A percentile compares a stretch with the other conserved stretches of the same genome.
These are phyloP conservation scores for Phylloboletellus chloephorus DNA, from an alignment of 1,284 basidiomycete species.

Conservation along the genomic window DNA sequence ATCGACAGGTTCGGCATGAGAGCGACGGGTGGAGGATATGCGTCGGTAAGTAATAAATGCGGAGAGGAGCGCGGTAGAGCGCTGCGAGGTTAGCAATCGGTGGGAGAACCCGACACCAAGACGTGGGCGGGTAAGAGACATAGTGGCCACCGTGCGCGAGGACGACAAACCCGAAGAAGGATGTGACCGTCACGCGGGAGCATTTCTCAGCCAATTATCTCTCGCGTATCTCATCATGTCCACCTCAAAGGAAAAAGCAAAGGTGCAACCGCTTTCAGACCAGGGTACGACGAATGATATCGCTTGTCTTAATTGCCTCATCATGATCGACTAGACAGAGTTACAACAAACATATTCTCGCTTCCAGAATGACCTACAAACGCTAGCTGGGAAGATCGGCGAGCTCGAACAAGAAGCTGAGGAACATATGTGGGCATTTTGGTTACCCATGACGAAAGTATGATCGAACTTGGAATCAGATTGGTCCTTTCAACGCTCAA, in stretches of 20 bases:
- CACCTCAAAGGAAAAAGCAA: conserved; percentile 48
- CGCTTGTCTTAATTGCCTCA: conserved; percentile 19
- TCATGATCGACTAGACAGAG: conserved; percentile 55
- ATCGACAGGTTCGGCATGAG: conserved; percentile 21
- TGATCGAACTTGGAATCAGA: conserved; percentile 39
- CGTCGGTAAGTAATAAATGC: conserved; percentile 41
- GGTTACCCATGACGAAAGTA: conserved; percentile 1
- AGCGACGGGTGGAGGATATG: conserved; percentile 23
- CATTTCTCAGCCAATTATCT: conserved; percentile 46
- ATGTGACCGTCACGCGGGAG: conserved; percentile 39
- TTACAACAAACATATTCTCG: conserved; percentile 72
- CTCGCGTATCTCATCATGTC: conserved; percentile 36
- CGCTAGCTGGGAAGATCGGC: conserved; percentile 84
- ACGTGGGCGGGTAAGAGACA: conserved; percentile 43
- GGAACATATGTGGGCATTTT: conserved; percentile 66
- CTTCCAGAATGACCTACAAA: conserved; percentile 80
- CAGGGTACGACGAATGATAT: conserved; percentile 52
- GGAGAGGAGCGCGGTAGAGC: conserved; percentile 29
- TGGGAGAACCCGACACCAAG: conserved; percentile 32
- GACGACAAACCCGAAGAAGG: conserved; percentile 12
- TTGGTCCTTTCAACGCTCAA: conserved; percentile 86
- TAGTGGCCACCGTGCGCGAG: conserved; percentile 33
- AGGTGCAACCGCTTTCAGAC: conserved; percentile 50
- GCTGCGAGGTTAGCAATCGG: conserved; percentile 27
- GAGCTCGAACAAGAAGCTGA: conserved; percentile 92